Conservation (phyloP, 805 yeast genomes). For the Candida adriatica region DNA sequence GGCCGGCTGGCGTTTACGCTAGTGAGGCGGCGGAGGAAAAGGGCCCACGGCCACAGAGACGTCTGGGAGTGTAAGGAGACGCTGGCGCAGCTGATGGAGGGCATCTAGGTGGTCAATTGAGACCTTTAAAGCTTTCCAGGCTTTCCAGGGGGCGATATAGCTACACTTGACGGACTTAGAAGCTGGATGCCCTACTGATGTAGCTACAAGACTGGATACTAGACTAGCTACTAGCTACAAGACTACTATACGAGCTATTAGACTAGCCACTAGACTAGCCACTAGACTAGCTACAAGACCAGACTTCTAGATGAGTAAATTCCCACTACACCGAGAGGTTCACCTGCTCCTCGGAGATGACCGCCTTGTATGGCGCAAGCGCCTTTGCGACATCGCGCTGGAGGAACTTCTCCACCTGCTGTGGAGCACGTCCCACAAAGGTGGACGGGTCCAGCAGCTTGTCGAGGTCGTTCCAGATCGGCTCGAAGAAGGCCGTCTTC, state of each 20-base stretch:
- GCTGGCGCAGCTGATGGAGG: too few species aligned
- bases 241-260: too few species aligned
- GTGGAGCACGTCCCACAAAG: slow-evolving; percentile 97
- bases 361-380: slow-evolving; percentile 54
- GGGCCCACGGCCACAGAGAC: slow-evolving; percentile 1
- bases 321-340: slow-evolving; percentile 75
- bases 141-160: too few species aligned
- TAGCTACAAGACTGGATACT: too few species aligned
- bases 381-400: slow-evolving; percentile 80
- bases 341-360: slow-evolving; percentile 60
- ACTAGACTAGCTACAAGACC: too few species aligned
- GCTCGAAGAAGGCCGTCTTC: slow-evolving; percentile 73
- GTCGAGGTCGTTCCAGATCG: slow-evolving; percentile 83
- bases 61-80: slow-evolving; percentile 5
- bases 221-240: too few species aligned
- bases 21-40: neutral
- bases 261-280: too few species aligned
- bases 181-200: too few species aligned
- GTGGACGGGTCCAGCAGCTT: slow-evolving; percentile 82
- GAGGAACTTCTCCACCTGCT: slow-evolving; percentile 93
- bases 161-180: too few species aligned
- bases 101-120: too few species aligned
- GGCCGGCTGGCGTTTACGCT: neutral
- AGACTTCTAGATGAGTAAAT: too few species aligned
- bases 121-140: too few species aligned